A percentile compares a stretch with the other conserved stretches of the same genome.
These are phyloP conservation scores for Fraxinus platypoda DNA, from an alignment of 305 asterid species.

Conservation along the genomic window DNA sequence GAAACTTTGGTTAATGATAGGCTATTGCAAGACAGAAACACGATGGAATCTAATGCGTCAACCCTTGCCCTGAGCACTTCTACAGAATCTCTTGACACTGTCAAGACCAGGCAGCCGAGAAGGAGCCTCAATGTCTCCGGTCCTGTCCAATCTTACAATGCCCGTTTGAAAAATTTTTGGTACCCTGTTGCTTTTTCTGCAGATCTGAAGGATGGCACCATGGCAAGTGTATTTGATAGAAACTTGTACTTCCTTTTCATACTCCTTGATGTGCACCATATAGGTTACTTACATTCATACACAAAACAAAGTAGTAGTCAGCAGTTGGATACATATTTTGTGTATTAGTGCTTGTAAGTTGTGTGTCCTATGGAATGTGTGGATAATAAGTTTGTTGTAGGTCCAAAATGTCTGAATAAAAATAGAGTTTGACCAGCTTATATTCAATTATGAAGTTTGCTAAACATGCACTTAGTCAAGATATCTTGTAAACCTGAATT, in stretches of 20 bases:
- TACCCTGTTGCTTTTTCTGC: conserved; percentile 80
- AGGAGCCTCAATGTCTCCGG: conserved; percentile 48
- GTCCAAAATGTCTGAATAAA: neutral
- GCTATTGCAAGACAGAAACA: conserved; percentile 40
- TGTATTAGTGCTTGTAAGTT: neutral
- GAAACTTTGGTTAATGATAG: conserved; percentile 50
- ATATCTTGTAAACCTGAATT: neutral
- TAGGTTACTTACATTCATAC: neutral
- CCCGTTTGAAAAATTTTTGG: conserved; percentile 74
- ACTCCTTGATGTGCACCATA: neutral
- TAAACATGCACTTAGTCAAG: neutral
- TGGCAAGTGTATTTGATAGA: conserved; percentile 49
- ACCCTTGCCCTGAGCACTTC: conserved; percentile 31
- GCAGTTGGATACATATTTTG: neutral
- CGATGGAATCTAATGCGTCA: conserved; percentile 27
- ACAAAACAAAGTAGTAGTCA: neutral
- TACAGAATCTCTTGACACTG: conserved; percentile 17
- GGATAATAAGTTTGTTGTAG: neutral
- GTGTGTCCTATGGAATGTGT: neutral
- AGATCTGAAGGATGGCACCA: conserved; percentile 72
- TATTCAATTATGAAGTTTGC: neutral
- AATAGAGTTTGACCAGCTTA: neutral
- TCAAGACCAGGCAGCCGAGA: conserved; percentile 25
- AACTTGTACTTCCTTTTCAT: neutral
- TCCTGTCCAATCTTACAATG: conserved; percentile 64